Evolutionary conservation across 2,329 filamentous ascomycete species (phyloP).

Genomic region (Cadophora luteo-olivacea): DNA sequence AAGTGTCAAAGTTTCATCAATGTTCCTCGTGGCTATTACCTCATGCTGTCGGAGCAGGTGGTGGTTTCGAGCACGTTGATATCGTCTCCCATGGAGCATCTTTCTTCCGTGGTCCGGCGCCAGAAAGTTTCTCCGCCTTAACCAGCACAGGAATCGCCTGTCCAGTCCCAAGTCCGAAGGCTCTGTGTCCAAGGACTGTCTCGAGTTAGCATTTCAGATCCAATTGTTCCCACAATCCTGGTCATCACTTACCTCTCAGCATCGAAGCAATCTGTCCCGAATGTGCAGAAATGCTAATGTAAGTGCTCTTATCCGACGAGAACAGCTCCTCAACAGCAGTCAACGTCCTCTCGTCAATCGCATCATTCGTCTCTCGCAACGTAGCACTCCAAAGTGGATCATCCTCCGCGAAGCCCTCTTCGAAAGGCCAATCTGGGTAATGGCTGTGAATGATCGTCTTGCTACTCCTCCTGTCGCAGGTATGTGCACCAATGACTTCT

Average conservation of each 20-base stretch:
- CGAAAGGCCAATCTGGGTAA: conserved; percentile 62
- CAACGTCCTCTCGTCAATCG: conserved; percentile 57
- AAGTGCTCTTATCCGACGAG: conserved; percentile 56
- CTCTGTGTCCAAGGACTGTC: conserved; percentile 62
- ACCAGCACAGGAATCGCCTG: conserved; percentile 73
- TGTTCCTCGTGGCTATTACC: not conserved
- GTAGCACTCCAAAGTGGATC: conserved; percentile 57
- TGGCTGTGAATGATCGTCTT: conserved; percentile 57
- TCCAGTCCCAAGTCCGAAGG: conserved; percentile 69
- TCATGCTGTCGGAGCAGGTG: conserved; percentile 31
- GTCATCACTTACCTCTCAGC: conserved; percentile 47
- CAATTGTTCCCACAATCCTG: not conserved
- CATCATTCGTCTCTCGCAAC: conserved; percentile 51
- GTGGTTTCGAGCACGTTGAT: conserved; percentile 53
- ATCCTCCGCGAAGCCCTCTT: conserved; percentile 65
- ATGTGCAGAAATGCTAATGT: conserved; percentile 66
- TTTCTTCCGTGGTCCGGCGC: conserved; percentile 25
- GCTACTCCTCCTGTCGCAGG: conserved; percentile 68
- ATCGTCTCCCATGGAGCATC: conserved; percentile 46
- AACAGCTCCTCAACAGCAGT: conserved; percentile 64
- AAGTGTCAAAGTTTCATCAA: not conserved
- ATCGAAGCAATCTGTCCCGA: conserved; percentile 61
- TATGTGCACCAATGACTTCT: conserved; percentile 72
- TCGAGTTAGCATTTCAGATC: not conserved
- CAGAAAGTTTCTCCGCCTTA: conserved; percentile 55